A percentile compares a stretch with the other conserved stretches of the same genome.
These are phyloP conservation scores for Phytophthora aleatoria DNA, from an alignment of 352 stramenopile species.

Conservation along the genomic window DNA sequence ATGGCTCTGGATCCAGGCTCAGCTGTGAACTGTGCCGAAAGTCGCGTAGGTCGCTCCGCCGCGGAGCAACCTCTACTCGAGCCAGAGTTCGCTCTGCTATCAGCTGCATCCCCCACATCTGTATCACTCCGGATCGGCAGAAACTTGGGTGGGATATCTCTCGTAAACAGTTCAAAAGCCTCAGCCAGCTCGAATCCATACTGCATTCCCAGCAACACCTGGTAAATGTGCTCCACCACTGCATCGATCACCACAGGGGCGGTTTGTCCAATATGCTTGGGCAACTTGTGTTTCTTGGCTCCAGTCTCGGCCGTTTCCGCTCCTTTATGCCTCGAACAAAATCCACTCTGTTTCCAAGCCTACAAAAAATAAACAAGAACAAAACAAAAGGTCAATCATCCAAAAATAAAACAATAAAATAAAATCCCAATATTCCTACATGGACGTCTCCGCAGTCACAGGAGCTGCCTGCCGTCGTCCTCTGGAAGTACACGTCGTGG, in stretches of 20 bases:
- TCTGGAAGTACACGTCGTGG: constrained; percentile 89
- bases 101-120: constrained; percentile 37
- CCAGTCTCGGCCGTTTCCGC: constrained; percentile 38
- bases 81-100: background rate
- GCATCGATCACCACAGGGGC: constrained; percentile 75
- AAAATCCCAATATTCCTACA: constrained; percentile 38
- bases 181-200: constrained; percentile 75
- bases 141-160: constrained; percentile 51
- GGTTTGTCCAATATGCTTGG: constrained; percentile 55
- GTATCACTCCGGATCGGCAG: constrained; percentile 45
- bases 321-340: constrained; percentile 83
- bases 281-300: constrained; percentile 63
- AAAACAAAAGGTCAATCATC: constrained; percentile 8
- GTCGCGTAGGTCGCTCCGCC: constrained; percentile 12
- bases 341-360: constrained; percentile 80
- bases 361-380: constrained; percentile 24
- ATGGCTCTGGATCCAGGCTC: constrained; percentile 25
- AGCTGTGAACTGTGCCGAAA: constrained; percentile 27
- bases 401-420: constrained; percentile 1
- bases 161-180: constrained; percentile 72
- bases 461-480: constrained; percentile 83
- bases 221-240: constrained; percentile 78
- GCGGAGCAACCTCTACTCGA: constrained; percentile 6
- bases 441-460: constrained; percentile 87
- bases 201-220: constrained; percentile 67